Evolutionary conservation across 2,329 filamentous ascomycete species (phyloP).

Genomic region (Rugonectria rugulosa): DNA sequence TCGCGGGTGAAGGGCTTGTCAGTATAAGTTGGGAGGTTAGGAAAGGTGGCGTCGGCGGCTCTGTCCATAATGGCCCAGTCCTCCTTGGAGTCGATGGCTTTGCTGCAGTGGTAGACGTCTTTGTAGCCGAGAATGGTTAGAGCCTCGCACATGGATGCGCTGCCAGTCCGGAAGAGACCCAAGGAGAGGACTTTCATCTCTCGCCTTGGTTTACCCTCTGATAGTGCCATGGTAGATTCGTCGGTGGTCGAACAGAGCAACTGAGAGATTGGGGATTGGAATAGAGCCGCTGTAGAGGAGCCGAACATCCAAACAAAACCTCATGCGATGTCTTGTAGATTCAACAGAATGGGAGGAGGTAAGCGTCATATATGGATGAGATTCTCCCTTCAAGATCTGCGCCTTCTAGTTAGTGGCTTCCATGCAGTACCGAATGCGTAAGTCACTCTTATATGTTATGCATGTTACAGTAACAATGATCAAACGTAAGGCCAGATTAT

Average conservation of each 20-base stretch:
- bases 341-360: too few species aligned
- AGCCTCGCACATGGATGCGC: conserved; percentile 44
- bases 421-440: too few species aligned
- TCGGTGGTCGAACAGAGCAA: too few species aligned
- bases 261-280: neutral
- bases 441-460: too few species aligned
- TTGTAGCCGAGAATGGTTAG: conserved; percentile 43
- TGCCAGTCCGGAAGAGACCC: conserved; percentile 43
- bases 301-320: too few species aligned
- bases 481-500: too few species aligned
- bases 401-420: too few species aligned
- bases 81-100: conserved; percentile 30
- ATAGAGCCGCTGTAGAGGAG: too few species aligned
- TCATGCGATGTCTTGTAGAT: too few species aligned
- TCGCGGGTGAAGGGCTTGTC: conserved; percentile 36
- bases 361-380: too few species aligned
- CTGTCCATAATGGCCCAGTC: conserved; percentile 38
- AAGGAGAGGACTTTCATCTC: conserved; percentile 41
- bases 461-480: too few species aligned
- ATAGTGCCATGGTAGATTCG: neutral
- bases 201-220: neutral
- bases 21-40: conserved; percentile 36
- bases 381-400: too few species aligned
- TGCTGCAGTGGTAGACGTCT: conserved; percentile 42
- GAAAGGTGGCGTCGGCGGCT: conserved; percentile 42